phyloP scores from a whole-genome alignment of 495 filamentous ascomycete species.

The Penicillium manginii region DNA sequence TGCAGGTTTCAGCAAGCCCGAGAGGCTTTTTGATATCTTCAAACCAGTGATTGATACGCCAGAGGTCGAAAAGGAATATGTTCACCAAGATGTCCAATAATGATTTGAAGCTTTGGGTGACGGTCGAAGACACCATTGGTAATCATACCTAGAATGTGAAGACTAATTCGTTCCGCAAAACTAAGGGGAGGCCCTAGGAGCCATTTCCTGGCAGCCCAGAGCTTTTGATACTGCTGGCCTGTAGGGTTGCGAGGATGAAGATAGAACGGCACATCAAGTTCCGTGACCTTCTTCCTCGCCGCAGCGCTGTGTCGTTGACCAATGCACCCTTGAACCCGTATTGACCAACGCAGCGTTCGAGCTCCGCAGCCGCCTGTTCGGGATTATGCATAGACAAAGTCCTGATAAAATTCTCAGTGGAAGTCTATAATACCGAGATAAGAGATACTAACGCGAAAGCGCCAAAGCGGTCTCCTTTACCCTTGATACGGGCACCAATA shows the following conservation, averaged over 20 bases:
- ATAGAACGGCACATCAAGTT: conserved; percentile 65
- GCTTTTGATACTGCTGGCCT: conserved; percentile 50
- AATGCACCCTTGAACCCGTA: no score
- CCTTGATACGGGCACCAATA: no score
- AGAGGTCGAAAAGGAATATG: conserved; percentile 66
- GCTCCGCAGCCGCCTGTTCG: no score
- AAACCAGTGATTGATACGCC: conserved; percentile 64
- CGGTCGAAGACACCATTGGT: conserved; percentile 56
- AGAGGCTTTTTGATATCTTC: conserved; percentile 50
- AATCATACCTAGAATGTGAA: conserved; percentile 56
- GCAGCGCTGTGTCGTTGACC: no score
- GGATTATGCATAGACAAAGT: no score
- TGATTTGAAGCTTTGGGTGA: conserved; percentile 58
- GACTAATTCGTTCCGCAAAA: conserved; percentile 53
- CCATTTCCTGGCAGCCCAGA: conserved; percentile 54
- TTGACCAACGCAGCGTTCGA: no score
- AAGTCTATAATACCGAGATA: no score
- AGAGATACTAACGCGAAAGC: no score
- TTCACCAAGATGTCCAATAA: conserved; percentile 71
- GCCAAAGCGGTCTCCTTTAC: no score
- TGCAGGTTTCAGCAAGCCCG: conserved; percentile 41
- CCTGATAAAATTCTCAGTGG: no score
- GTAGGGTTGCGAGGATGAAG: conserved; percentile 61
- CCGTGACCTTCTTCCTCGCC: no score
- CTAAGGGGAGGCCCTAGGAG: conserved; percentile 49